phyloP scores from a whole-genome alignment of 768 basidiomycete species.

The Phaeotremella skinneri region DNA sequence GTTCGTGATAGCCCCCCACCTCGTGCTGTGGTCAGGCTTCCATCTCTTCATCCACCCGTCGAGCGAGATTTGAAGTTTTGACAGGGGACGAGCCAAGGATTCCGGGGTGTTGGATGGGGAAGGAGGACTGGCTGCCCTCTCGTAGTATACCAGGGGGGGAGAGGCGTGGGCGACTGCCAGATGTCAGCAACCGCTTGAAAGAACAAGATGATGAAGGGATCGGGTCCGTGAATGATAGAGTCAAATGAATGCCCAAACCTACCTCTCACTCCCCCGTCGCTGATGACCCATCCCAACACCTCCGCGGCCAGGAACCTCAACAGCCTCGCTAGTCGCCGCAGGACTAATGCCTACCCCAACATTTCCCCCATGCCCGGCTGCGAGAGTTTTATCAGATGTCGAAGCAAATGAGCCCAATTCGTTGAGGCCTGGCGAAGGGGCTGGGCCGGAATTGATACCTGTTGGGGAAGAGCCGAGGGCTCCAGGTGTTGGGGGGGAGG shows the following conservation, averaged over 20 bases:
- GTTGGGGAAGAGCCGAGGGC: conserved; percentile 35
- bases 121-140: conserved; percentile 30
- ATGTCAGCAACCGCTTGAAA: too few species aligned
- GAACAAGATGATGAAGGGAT: too few species aligned
- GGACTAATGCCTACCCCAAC: conserved; percentile 46
- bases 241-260: neutral
- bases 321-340: conserved; percentile 40
- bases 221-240: too few species aligned
- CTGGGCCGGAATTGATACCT: conserved; percentile 12
- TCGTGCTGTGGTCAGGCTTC: conserved; percentile 14
- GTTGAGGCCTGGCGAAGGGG: conserved; percentile 8
- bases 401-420: conserved; percentile 8
- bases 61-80: conserved; percentile 39
- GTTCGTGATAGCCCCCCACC: too few species aligned
- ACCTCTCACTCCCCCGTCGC: conserved; percentile 40
- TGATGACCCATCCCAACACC: conserved; percentile 1
- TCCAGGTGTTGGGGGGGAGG: conserved; percentile 64
- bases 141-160: conserved; percentile 38
- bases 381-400: conserved; percentile 9
- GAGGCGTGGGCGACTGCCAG: conserved; percentile 23
- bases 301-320: conserved; percentile 34
- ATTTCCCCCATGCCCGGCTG: conserved; percentile 7
- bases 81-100: conserved; percentile 41
- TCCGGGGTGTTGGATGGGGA: conserved; percentile 31
- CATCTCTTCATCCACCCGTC: conserved; percentile 36